Base-by-base conservation (phyloP, 495 filamentous ascomycete species). In the Physcia stellaris region DNA sequence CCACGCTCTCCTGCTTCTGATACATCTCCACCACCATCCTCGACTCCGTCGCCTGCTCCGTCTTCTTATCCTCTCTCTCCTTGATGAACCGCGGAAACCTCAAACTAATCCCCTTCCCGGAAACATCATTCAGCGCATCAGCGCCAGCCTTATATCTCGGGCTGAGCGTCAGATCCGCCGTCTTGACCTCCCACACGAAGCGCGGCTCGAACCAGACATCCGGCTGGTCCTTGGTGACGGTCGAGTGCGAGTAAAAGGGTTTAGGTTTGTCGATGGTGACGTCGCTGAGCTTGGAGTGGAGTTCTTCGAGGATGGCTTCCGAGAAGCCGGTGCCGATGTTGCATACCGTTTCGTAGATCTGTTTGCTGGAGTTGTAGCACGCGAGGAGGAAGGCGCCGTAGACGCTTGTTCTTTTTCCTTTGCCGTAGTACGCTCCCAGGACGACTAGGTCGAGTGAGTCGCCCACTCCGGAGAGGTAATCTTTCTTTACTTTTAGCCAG, bases 401-500 rank as follows among this genome's bases (percentile, higher is more conserved):
- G 22, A 87, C 80, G 0, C 80, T 86, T 0, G 92, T 94, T 35
- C 90, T 84, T 57, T 96, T 98, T 45, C 90, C 90, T 51, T 78
- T 84, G 50, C 90, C 90, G 56, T 80, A 75, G 66, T 98, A 96
- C 22, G 87, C 90, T 20, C 90, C 90, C 0, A 98, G 67, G 3
- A 98, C 90, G 34, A 96, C 92, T 19, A 98, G 78, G 54, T 98
- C 90, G 11, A 98, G 77, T 2, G 87, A 95, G 63, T 98, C 90
- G 39, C 90, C 90, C 9, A 94, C 73, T 34, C 88, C 86, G 7
- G 77, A 62, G 37, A 98, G 80, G 60, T 98, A 98, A 50, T 98
- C 90, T 56, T 98, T 98, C 51, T 98, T 98, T 54, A 83, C 85
- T 71, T 98, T 98, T 22, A 98, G 76, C 90, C 90, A 98, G 49